Percentiles rank a stretch among this genome's conserved stretches.
These are phyloP conservation scores for Pelargonium myrrhifolium DNA, from an alignment of 441 rosid genomes.

Conservation along the genomic window DNA sequence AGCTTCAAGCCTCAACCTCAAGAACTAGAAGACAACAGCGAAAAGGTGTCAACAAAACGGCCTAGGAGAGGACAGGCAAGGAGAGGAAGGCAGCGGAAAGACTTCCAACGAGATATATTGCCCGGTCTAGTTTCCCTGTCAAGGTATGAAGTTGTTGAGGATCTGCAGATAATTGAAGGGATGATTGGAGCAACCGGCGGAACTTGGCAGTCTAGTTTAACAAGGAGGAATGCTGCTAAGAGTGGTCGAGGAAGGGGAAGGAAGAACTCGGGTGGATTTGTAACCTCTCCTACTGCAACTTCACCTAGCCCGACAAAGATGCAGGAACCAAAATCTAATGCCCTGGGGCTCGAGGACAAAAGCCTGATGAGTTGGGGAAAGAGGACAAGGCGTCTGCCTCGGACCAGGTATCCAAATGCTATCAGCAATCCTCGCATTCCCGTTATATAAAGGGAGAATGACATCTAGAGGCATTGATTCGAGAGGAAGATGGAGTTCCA, in stretches of 20 bases:
- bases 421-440: background rate
- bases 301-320: too few relatives aligned
- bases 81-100: conserved; percentile 1
- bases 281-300: background rate
- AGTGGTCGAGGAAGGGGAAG: background rate
- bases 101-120: background rate
- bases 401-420: background rate
- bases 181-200: background rate
- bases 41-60: background rate
- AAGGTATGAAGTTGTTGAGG: background rate
- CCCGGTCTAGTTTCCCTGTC: background rate
- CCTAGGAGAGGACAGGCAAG: background rate
- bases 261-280: background rate
- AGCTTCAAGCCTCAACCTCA: background rate
- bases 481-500: background rate
- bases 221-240: background rate
- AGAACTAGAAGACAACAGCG: background rate
- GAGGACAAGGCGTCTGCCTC: background rate
- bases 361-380: conserved; percentile 2
- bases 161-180: background rate
- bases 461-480: background rate
- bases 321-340: background rate
- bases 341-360: background rate
- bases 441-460: background rate
- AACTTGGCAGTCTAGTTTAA: background rate